Conservation (phyloP, 2,329 filamentous ascomycete species). For the Alternaria conjuncta region DNA sequence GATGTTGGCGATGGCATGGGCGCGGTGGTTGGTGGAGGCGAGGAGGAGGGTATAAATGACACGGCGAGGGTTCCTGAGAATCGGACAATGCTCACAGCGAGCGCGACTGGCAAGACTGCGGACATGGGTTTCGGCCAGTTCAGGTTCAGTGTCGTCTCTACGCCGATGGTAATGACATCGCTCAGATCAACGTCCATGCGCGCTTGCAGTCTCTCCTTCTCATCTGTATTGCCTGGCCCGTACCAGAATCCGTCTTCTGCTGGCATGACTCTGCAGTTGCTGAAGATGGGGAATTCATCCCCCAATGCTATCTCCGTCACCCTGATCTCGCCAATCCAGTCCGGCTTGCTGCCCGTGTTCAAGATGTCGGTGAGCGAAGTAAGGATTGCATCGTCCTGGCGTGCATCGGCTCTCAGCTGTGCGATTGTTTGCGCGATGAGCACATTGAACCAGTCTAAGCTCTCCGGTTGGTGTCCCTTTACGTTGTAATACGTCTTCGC, state of each 20-base stretch:
- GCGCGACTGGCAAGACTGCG: constrained; percentile 87
- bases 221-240: constrained; percentile 54
- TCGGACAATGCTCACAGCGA: constrained; percentile 88
- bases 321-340: constrained; percentile 90
- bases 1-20: constrained; percentile 52
- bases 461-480: constrained; percentile 93
- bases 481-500: constrained; percentile 98
- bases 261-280: constrained; percentile 94
- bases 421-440: constrained; percentile 95
- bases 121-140: constrained; percentile 93
- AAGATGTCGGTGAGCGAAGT: constrained; percentile 82
- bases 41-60: constrained; percentile 79
- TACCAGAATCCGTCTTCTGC: constrained; percentile 73
- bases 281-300: constrained; percentile 98
- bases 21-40: constrained; percentile 33
- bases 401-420: constrained; percentile 90
- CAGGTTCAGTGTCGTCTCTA: constrained; percentile 91
- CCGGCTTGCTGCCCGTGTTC: constrained; percentile 85
- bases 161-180: constrained; percentile 91
- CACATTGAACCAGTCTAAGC: constrained; percentile 98
- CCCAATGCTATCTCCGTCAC: constrained; percentile 93
- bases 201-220: constrained; percentile 83
- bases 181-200: constrained; percentile 96
- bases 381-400: constrained; percentile 88
- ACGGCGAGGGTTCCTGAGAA: constrained; percentile 95